phyloP scores from a whole-genome alignment of 2,329 filamentous ascomycete species.

The Sclerotinia nivalis region DNA sequence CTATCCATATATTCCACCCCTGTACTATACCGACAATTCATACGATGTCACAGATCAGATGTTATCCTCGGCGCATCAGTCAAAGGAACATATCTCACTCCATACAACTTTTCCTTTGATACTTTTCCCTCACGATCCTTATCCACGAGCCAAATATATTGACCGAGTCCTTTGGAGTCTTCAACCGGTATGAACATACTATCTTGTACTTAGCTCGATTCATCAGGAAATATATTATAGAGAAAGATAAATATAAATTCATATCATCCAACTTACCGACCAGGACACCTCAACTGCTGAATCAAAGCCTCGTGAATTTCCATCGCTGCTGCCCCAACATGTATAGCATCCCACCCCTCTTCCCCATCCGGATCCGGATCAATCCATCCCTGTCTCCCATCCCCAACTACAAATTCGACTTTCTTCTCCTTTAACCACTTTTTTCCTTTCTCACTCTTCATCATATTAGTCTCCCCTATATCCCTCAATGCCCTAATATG shows the following conservation, averaged over 20 bases:
- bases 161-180: slow-evolving; percentile 44
- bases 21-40: too few relatives aligned
- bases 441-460: slow-evolving; percentile 59
- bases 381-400: slow-evolving; percentile 68
- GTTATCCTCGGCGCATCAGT: slow-evolving; percentile 61
- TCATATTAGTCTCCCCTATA: slow-evolving; percentile 65
- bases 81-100: slow-evolving; percentile 75
- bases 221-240: neutral
- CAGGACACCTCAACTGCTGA: slow-evolving; percentile 75
- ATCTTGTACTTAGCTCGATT: neutral
- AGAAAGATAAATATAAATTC: neutral
- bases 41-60: neutral
- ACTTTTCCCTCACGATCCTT: slow-evolving; percentile 67
- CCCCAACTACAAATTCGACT: slow-evolving; percentile 72
- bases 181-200: slow-evolving; percentile 78
- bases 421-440: slow-evolving; percentile 61
- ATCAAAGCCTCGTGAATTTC: slow-evolving; percentile 72
- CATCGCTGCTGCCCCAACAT: slow-evolving; percentile 84
- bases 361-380: slow-evolving; percentile 43
- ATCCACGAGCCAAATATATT: slow-evolving; percentile 70
- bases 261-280: slow-evolving; percentile 49
- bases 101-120: slow-evolving; percentile 62
- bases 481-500: slow-evolving; percentile 67
- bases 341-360: slow-evolving; percentile 83
- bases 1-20: neutral